These are phyloP conservation scores for Scheffersomyces quercinus DNA, from an alignment of 1,139 yeast species.

Conservation along the genomic window DNA sequence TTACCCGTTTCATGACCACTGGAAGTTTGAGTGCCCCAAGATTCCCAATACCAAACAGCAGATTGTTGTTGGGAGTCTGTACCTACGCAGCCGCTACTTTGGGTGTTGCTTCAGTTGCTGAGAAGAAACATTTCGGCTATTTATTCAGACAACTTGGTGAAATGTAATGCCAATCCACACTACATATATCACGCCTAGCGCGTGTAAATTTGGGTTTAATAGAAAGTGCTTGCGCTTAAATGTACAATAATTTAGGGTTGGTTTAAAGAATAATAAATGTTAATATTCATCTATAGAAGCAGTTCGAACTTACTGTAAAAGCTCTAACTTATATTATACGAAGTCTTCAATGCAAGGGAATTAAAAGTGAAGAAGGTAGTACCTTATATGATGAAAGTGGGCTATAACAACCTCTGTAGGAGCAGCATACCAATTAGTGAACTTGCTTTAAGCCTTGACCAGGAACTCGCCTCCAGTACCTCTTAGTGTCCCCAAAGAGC, in stretches of 20 bases:
- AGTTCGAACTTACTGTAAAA: too few relatives aligned
- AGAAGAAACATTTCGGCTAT: conserved; percentile 21
- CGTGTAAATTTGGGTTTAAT: too few relatives aligned
- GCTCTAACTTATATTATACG: too few relatives aligned
- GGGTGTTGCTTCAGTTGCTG: conserved; percentile 25
- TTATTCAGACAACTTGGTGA: conserved; percentile 27
- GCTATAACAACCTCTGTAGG: too few relatives aligned
- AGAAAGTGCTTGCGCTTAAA: too few relatives aligned
- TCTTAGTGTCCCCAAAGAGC: conserved; percentile 35
- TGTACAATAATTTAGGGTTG: too few relatives aligned
- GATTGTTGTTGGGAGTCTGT: not conserved
- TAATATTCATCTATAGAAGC: too few relatives aligned
- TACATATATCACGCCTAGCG: too few relatives aligned
- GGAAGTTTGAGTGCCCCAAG: not conserved
- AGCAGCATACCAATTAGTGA: not conserved
- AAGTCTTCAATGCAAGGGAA: too few relatives aligned
- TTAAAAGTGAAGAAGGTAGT: too few relatives aligned
- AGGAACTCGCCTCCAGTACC: conserved; percentile 46
- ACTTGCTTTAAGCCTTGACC: conserved; percentile 39
- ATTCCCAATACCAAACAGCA: not conserved
- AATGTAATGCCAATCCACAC: conserved; percentile 2
- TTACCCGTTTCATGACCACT: not conserved
- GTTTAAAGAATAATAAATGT: too few relatives aligned
- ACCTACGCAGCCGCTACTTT: conserved; percentile 13
- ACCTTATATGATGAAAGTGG: too few relatives aligned